phyloP scores from a whole-genome alignment of 352 stramenopile species.

The Pythium coloratum region DNA sequence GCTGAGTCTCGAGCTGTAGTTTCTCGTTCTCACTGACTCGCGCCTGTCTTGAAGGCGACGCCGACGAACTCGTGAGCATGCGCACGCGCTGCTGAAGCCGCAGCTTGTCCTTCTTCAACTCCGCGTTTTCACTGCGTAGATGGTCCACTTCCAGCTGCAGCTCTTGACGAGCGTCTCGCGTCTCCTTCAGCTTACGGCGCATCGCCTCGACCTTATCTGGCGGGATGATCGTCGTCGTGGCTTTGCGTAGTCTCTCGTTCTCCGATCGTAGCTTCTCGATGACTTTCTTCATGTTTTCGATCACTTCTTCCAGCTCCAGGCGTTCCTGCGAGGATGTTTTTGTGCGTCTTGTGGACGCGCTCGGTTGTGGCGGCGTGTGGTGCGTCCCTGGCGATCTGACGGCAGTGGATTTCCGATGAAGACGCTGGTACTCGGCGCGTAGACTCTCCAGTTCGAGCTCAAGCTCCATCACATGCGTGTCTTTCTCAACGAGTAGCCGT shows the following conservation, averaged over 20 bases:
- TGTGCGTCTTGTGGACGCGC: not conserved
- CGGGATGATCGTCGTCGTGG: conserved; percentile 17
- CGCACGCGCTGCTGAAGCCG: conserved; percentile 70
- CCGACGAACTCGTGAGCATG: conserved; percentile 32
- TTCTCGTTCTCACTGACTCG: conserved; percentile 4
- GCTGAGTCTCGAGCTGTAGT: conserved; percentile 28
- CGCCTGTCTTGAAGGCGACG: conserved; percentile 19
- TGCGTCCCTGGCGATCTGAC: not conserved
- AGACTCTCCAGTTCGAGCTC: conserved; percentile 72
- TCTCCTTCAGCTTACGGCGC: conserved; percentile 47
- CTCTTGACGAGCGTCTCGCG: conserved; percentile 41
- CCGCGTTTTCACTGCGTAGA: conserved; percentile 36
- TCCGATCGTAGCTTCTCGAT: conserved; percentile 77
- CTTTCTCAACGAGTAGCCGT: conserved; percentile 49
- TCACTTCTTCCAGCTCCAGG: conserved; percentile 69
- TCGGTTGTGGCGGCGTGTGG: not conserved
- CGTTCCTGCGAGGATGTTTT: conserved; percentile 39
- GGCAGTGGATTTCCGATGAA: conserved; percentile 39
- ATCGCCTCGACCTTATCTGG: conserved; percentile 46
- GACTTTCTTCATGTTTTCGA: conserved; percentile 81
- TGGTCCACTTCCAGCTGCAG: conserved; percentile 44
- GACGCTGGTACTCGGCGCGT: conserved; percentile 55
- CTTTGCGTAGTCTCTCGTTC: conserved; percentile 64
- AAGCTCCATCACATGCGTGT: conserved; percentile 65
- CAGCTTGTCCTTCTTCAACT: conserved; percentile 61